These are phyloP conservation scores for Leccinum uliginosum DNA, from an alignment of 768 basidiomycete species.

Conservation along the genomic window DNA sequence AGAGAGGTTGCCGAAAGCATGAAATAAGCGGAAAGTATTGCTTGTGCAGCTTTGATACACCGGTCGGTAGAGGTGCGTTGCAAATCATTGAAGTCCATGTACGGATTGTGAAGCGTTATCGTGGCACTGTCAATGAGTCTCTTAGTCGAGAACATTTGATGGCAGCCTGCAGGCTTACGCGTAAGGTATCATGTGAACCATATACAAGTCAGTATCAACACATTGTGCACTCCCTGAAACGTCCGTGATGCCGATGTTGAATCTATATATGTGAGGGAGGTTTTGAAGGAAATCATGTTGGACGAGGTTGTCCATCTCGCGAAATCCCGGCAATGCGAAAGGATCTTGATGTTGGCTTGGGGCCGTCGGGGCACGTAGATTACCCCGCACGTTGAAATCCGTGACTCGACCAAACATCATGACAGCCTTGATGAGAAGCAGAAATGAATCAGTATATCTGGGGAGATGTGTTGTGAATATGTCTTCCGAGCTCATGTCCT, in stretches of 20 bases:
- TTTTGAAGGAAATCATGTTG: constrained; percentile 63
- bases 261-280: constrained; percentile 64
- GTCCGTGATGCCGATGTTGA: constrained; percentile 59
- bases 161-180: constrained; percentile 48
- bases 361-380: constrained; percentile 59
- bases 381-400: constrained; percentile 77
- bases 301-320: constrained; percentile 66
- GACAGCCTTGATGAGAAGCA: constrained; percentile 75
- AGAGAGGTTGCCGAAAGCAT: constrained; percentile 77
- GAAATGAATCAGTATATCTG: constrained; percentile 77
- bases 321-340: constrained; percentile 61
- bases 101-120: constrained; percentile 83
- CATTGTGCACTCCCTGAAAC: constrained; percentile 48
- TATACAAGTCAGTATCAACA: constrained; percentile 79
- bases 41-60: constrained; percentile 71
- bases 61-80: constrained; percentile 61
- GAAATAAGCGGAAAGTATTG: constrained; percentile 73
- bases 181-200: constrained; percentile 83
- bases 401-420: constrained; percentile 86
- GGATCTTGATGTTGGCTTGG: constrained; percentile 73
- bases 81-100: constrained; percentile 69
- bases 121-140: constrained; percentile 52
- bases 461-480: constrained; percentile 69
- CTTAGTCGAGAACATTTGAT: constrained; percentile 6
- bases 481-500: constrained; percentile 59